phyloP scores from a whole-genome alignment of 305 asterid genomes.

The Andrographis paniculata region DNA sequence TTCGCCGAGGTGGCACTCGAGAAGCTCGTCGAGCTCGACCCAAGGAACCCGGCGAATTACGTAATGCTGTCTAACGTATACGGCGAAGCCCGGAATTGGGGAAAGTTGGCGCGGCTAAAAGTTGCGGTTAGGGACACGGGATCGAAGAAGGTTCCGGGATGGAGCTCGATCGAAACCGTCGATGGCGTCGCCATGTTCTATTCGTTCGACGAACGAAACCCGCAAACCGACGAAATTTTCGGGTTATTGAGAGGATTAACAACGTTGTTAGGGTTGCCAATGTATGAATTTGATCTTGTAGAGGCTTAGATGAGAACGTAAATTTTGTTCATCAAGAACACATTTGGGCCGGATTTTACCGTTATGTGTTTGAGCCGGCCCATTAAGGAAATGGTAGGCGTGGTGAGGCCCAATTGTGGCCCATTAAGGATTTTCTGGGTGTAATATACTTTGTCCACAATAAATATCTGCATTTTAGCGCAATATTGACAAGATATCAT shows the following conservation, averaged over 20 bases:
- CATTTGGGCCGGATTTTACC: too few relatives aligned
- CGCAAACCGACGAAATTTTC: constrained; percentile 44
- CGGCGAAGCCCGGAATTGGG: constrained; percentile 69
- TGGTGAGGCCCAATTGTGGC: too few relatives aligned
- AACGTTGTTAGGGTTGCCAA: constrained; percentile 31
- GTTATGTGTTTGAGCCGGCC: too few relatives aligned
- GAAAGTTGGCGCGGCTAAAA: constrained; percentile 51
- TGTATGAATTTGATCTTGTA: neutral
- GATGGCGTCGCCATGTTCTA: constrained; percentile 53
- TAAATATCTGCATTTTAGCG: too few relatives aligned
- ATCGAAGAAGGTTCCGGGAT: constrained; percentile 55
- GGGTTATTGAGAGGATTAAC: constrained; percentile 46
- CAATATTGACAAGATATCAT: too few relatives aligned
- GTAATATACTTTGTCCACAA: too few relatives aligned
- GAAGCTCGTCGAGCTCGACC: constrained; percentile 67
- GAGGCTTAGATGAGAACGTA: neutral
- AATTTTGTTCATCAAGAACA: too few relatives aligned
- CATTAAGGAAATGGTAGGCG: too few relatives aligned
- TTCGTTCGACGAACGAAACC: constrained; percentile 60
- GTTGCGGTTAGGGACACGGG: constrained; percentile 62
- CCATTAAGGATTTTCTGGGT: too few relatives aligned
- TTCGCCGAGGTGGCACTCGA: constrained; percentile 60
- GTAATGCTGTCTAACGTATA: constrained; percentile 71
- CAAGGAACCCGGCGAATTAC: constrained; percentile 57
- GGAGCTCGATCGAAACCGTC: constrained; percentile 54